Percentiles rank a stretch among this genome's conserved stretches.
phyloP scores from a whole-genome alignment of 306 rosid genomes.

The Psophocarpus tetragonolobus region DNA sequence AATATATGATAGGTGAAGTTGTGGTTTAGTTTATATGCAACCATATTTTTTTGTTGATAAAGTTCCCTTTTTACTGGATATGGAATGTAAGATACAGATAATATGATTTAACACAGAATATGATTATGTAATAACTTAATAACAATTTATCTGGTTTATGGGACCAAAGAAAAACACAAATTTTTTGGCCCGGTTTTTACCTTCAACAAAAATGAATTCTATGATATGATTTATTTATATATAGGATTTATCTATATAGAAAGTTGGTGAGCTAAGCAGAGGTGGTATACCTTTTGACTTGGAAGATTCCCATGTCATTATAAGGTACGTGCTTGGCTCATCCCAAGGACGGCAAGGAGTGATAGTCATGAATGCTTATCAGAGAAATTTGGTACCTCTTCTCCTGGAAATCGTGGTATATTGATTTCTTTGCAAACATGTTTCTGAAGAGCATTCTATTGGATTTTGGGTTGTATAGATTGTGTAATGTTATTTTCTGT shows the following conservation, averaged over 20 bases:
- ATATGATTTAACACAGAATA: conserved; percentile 6
- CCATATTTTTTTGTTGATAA: conserved; percentile 21
- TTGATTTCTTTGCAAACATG: conserved; percentile 9
- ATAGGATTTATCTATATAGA: conserved; percentile 11
- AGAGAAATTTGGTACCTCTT: conserved; percentile 16
- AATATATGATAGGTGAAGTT: conserved; percentile 13
- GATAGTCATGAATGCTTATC: conserved; percentile 16
- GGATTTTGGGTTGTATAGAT: conserved; percentile 28
- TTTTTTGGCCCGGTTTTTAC: neutral
- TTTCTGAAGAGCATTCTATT: conserved; percentile 3
- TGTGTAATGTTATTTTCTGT: neutral
- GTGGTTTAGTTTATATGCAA: conserved; percentile 9
- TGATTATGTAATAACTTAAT: neutral
- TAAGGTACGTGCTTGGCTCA: conserved; percentile 16
- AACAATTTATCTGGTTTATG: conserved; percentile 7
- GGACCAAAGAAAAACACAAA: neutral
- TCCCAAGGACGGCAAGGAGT: conserved; percentile 13
- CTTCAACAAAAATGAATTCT: conserved; percentile 2
- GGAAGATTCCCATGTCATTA: conserved; percentile 5
- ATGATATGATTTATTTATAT: neutral
- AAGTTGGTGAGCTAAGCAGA: conserved; percentile 13
- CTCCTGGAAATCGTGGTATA: conserved; percentile 10
- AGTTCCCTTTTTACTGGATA: conserved; percentile 1
- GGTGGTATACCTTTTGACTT: conserved; percentile 15
- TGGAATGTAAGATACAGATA: neutral